Conservation (phyloP, 768 basidiomycete species). For the Boletus pseudo-olivaceus region DNA sequence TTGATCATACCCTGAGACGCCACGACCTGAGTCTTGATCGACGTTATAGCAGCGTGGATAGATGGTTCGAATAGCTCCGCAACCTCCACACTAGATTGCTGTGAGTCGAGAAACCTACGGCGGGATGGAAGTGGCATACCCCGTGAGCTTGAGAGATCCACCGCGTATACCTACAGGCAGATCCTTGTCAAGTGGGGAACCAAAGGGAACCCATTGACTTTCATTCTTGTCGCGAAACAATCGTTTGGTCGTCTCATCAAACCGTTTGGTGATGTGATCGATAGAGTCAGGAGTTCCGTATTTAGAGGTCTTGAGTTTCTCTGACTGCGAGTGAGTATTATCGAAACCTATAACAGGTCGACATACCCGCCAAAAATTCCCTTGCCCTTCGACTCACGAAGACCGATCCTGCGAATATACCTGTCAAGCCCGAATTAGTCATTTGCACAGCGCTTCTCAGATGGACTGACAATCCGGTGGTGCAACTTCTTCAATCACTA, state of each 20-base stretch:
- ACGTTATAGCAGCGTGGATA: constrained; percentile 64
- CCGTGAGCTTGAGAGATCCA: constrained; percentile 69
- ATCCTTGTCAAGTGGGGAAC: constrained; percentile 78
- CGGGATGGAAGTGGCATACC: constrained; percentile 41
- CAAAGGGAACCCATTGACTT: constrained; percentile 70
- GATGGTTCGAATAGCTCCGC: constrained; percentile 78
- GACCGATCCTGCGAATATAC: constrained; percentile 78
- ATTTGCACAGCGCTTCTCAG: not conserved
- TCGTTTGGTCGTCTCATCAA: constrained; percentile 81
- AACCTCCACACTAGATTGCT: constrained; percentile 41
- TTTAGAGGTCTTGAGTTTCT: constrained; percentile 68
- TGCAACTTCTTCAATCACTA: constrained; percentile 79
- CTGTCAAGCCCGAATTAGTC: constrained; percentile 34
- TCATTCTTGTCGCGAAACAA: constrained; percentile 68
- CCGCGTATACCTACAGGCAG: constrained; percentile 61
- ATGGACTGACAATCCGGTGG: constrained; percentile 68
- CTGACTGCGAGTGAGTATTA: constrained; percentile 34
- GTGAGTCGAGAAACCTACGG: constrained; percentile 1
- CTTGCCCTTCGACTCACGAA: constrained; percentile 76
- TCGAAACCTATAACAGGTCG: not conserved
- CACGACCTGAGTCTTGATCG: constrained; percentile 69
- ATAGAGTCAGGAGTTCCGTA: constrained; percentile 69
- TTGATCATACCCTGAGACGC: constrained; percentile 65
- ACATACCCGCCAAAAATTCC: constrained; percentile 64
- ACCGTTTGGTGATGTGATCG: constrained; percentile 76